Evolutionary conservation across 2,329 filamentous ascomycete genomes (phyloP), one percentile per base, ranked within the genome.

Genomic region (Mariannaea sp.): DNA sequence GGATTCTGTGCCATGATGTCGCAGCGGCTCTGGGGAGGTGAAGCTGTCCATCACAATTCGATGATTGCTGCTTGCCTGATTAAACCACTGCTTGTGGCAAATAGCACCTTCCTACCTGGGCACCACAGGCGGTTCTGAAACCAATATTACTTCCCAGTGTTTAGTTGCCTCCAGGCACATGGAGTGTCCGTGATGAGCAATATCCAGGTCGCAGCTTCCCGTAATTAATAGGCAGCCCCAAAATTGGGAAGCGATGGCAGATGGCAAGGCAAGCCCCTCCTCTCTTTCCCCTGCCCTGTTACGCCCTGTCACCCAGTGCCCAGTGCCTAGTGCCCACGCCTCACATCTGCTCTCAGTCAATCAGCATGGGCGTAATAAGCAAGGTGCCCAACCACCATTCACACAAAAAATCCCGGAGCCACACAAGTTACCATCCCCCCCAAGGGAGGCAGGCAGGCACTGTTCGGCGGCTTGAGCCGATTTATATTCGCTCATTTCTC

Each of bases 401-500:
- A 47, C 52, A 52, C 45, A 58, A 47, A 48, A 42, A 30, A 49
- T 44, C 33, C 33, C 19, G 10, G 17, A 17, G 33, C 33, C 33
- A 16, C 33, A 16, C 12, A 19, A 16, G 33, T 36, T 36, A 19
- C 14, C 33, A 17, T 36, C 16, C 13, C 9, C 9, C 13, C 13
- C 30, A 47, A 41, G 50, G 44, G 16, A 47, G 24, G 43, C 30
- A 35, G 50, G 43, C 44, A 53, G 36, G 54, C 41, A 53, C 47
- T 50, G 43, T 42, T 47, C 26, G 55, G 52, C 38, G 46, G 49
- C 46, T 53, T 58, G 51, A 65, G 63, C 65, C 68, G 65, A 68
- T 57, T 65, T 65, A 70, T 70, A 70, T 71, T 71, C 68, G 68
- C 67, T 68, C 68, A 70, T 33, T 49, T 63, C 66, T 60, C 69